These are phyloP conservation scores for Penicillium pancosmium DNA, from an alignment of 495 filamentous ascomycete species.

Conservation along the genomic window DNA sequence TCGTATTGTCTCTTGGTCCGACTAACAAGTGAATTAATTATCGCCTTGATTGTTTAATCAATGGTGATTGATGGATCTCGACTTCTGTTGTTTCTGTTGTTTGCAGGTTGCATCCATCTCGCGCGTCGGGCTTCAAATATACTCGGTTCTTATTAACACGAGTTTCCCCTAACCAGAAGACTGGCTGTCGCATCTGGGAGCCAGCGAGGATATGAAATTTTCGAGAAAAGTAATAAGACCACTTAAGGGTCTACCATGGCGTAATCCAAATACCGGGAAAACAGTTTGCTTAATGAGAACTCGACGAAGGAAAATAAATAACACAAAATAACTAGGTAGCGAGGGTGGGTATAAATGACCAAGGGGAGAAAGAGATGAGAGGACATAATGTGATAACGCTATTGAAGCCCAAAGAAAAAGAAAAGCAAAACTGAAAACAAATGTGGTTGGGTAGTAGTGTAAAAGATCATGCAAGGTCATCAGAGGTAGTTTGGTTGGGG, in stretches of 20 bases:
- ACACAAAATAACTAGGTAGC: slow-evolving; percentile 2
- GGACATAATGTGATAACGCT: slow-evolving; percentile 3
- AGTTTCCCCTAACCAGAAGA: background rate
- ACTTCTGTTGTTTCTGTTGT: background rate
- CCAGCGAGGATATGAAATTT: background rate
- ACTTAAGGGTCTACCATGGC: background rate
- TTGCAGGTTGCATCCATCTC: background rate
- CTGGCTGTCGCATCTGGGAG: background rate
- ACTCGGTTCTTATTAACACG: background rate
- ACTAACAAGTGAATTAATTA: too few species aligned
- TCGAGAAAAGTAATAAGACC: slow-evolving; percentile 1
- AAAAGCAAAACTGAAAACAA: background rate
- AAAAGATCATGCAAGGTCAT: slow-evolving; percentile 3
- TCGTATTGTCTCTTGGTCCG: background rate
- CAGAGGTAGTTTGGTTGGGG: background rate
- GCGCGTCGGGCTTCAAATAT: background rate
- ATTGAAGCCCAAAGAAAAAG: background rate
- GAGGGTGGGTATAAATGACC: slow-evolving; percentile 7
- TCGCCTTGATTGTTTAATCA: background rate
- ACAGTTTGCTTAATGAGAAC: slow-evolving; percentile 2
- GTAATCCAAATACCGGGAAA: background rate
- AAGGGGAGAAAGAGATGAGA: background rate
- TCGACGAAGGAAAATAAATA: background rate
- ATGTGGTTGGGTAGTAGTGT: background rate
- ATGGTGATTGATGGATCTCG: background rate